Base-by-base conservation (phyloP, 2,329 filamentous ascomycete genomes). In the Scedosporium aurantiacum region DNA sequence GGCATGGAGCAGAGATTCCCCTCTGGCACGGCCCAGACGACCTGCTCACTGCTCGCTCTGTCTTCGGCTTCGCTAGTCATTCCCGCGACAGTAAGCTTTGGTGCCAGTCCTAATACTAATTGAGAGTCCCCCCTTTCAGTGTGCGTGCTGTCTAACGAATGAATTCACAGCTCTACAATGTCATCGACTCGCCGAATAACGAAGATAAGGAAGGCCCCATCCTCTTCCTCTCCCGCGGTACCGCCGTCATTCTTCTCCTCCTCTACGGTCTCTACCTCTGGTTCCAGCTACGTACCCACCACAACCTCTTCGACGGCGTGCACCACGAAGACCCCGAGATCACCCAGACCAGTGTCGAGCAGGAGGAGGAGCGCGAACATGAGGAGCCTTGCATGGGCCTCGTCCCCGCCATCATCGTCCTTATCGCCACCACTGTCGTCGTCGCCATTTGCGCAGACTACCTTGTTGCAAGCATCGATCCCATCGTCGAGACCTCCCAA, bases 41-140 rank as follows among this genome's bases (percentile, higher is more conserved):
- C 82, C 14, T 83, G 81, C 70, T 90, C 88, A 8, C 75, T 91
- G 45, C 89, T 91, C 87, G 84, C 86, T 0, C 79, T 91, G 25
- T 85, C 88, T 18, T 87, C 88, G 2, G 89, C 89, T 2, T 90
- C 88, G 6, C 80, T 93, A 62, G 88, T 93, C 63, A 88, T 93
- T 60, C 89, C 89, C 0, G 88, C 89, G 8, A 86, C 88, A 4
- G 80, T 84, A 74, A 68, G 77, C 28, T 37, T 37, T 37, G 5
- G 8, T 2, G 12, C 28, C 7, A 37, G 8, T 8, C 8, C 28
- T 37, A 7, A 37, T 37, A 37, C 28, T 37, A 37, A 37, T 37
- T 37, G 23, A 18, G 5, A 6, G n/a, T 12, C 14, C 16, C 47
- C 32, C n/a, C 16, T 12, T 55, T 43, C 4, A 25, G n/a, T 43